Conservation (phyloP, 768 basidiomycete species). For the Piloderma croceum region DNA sequence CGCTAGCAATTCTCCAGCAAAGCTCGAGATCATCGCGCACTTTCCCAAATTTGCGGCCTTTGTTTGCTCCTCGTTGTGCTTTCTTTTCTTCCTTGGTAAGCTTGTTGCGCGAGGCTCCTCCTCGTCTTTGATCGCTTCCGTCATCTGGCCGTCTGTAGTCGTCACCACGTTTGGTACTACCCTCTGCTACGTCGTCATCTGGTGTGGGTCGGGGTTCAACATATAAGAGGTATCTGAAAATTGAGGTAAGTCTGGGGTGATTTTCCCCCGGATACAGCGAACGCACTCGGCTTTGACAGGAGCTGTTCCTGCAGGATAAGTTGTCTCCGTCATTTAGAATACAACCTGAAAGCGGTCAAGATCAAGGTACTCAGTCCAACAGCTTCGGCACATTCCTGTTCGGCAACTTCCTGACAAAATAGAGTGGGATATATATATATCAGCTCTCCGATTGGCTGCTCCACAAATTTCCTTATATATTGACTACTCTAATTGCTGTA, state of each 20-base stretch:
- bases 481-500: too few relatives aligned
- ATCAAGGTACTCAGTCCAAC: too few relatives aligned
- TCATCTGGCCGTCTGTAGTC: constrained; percentile 20
- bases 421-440: too few relatives aligned
- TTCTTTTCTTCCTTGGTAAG: constrained; percentile 64
- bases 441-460: too few relatives aligned
- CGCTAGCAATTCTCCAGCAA: constrained; percentile 76
- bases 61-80: constrained; percentile 75
- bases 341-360: too few relatives aligned
- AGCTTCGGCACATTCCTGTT: too few relatives aligned
- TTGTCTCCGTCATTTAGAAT: too few relatives aligned
- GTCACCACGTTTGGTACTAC: constrained; percentile 35
- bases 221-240: constrained; percentile 36
- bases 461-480: too few relatives aligned
- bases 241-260: constrained; percentile 4
- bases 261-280: not conserved
- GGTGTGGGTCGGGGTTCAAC: constrained; percentile 20
- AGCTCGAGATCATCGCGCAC: constrained; percentile 75
- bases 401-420: too few relatives aligned
- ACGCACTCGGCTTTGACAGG: constrained; percentile 49
- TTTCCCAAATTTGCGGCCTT: constrained; percentile 72
- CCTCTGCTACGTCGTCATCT: constrained; percentile 65
- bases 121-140: too few relatives aligned
- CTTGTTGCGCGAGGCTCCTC: constrained; percentile 26
- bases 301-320: constrained; percentile 54